Evolutionary conservation across 108 stramenopile genomes (phyloP), one percentile per base, ranked within the genome.

Genomic region (Skeletonema menzelii): DNA sequence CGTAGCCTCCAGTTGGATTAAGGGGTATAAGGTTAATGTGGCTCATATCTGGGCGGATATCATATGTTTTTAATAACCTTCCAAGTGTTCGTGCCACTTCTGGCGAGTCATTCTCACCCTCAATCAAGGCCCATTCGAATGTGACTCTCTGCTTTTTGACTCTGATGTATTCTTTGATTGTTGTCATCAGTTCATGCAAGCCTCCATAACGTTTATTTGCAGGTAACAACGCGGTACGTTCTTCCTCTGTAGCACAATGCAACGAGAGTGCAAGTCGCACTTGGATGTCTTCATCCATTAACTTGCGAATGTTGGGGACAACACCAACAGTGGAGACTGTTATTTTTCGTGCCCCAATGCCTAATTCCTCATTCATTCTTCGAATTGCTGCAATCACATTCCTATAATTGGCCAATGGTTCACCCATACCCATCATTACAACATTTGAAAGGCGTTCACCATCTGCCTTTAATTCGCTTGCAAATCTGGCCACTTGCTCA

Each of bases 391-490:
- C 74, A 58, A 95, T 75, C 8, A 99, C 98, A 79, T 96, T 97
- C 27, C 90, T 69, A 72, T 96, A 97, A 77, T 98, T 99, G 17
- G 93, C 93, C 69, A 98, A 66, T 14, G 98, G 91, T 58, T 92
- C 92, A 0, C 97, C 97, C 97, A 97, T 97, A 0, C 97, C 97
- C 98, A 98, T 98, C 65, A 98, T 92, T 10, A 99, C 98, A 53
- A 99, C 85, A 77, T 99, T 99, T 3, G 84, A 85, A 14, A 99
- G 63, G 11, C 98, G 82, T 35, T 94, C 91, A 3, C 70, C 65
- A 3, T 75, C 66, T 37, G 67, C 72, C 60, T 73, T 68, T 49
- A 95, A 69, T 59, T 95, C 91, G 13, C 49, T 67, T 8, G 90
- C 85, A 72, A 95, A 96, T 12, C 77, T 64, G 0, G 93, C 85